Evolutionary conservation across 192 early-diverging fungal genomes (phyloP), one percentile per base, ranked within the genome.

Genomic region (Phycomyces blakesleeanus): DNA sequence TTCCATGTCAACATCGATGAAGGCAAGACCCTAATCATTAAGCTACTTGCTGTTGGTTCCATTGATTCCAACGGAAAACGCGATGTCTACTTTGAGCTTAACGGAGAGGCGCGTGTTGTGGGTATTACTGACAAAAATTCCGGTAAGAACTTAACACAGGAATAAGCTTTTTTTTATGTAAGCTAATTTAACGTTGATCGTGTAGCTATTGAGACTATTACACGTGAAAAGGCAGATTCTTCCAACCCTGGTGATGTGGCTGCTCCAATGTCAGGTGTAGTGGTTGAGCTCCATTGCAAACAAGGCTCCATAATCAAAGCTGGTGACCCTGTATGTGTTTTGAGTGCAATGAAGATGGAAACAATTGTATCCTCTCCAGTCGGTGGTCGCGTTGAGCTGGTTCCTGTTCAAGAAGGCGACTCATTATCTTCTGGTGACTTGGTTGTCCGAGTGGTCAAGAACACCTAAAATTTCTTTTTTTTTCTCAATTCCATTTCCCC

Each of bases 301-400:
- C 82, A 83, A 50, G 96, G 94, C 59, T 77, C 84, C 27, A 69
- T 79, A 55, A 86, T 98, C 51, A 95, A 94, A 82, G 83, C 84
- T 15, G 96, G 96, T n/a, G 91, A 95, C 62, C 90, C 96, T 3
- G 76, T 98, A 59, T 92, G 87, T 57, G 89, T 98, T 24, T 79
- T 98, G 39, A 91, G 87, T 60, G 96, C 96, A 15, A 98, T 98
- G 96, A 98, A 93, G 81, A 93, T 93, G 91, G 95, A 98, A 78
- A 98, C 94, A 1, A 84, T 96, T 24, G 92, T 98, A 24, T 82
- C 89, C 18, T 83, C 93, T 10, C 81, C 94, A 5, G 81, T 85
- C 26, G 80, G 87, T 47, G 91, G 91, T 60, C 79, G 81, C 16
- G 79, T 97, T 50, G 87, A 87, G 53, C 72, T 83, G 49, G 83